Evolutionary conservation across 345 rosid species (phyloP), one percentile per base, ranked within the genome.

Genomic region (Acer negundo): DNA sequence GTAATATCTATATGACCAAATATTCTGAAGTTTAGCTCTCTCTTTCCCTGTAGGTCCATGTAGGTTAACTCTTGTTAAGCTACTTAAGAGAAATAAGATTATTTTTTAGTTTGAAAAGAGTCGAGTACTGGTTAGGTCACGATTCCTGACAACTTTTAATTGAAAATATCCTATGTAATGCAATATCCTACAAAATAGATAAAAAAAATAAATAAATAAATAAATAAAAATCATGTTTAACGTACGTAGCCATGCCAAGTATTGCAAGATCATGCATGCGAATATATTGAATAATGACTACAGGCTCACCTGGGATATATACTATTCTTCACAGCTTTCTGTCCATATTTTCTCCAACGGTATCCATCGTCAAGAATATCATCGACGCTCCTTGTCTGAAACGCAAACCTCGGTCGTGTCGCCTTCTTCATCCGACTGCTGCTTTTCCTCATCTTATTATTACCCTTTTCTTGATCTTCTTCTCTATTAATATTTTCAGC

Each of bases 291-390:
- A 61, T 59, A 31, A 35, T 35, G 38, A 35, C 38, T 35, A 12
- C n/a, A 16, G 67, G 62, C 78, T 51, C 55, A 92, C 97, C 95
- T 92, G 78, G 92, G 95, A 81, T 81, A 82, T 10, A 56, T 55
- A 83, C 88, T 89, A 72, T 88, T 88, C 84, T 91, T 91, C 44
- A 93, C 92, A 9, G 92, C 80, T 76, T 90, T 90, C 69, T 90
- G 94, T 3, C 94, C 94, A 42, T 90, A 89, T 80, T 86, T 91
- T 73, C 95, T 91, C 93, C 95, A 92, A 0, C 92, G 83, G 58
- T 85, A 93, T 22, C 97, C 97, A 65, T 91, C 95, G 47, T 93
- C 97, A 44, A 93, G 92, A 55, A 93, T 81, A 76, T 92, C 93
- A 74, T 88, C 89, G 5, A 74, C 89, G 71, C 88, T 91, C 77